Conservation (phyloP, 2,329 filamentous ascomycete genomes). For the Ophiostoma novo-ulmi region DNA sequence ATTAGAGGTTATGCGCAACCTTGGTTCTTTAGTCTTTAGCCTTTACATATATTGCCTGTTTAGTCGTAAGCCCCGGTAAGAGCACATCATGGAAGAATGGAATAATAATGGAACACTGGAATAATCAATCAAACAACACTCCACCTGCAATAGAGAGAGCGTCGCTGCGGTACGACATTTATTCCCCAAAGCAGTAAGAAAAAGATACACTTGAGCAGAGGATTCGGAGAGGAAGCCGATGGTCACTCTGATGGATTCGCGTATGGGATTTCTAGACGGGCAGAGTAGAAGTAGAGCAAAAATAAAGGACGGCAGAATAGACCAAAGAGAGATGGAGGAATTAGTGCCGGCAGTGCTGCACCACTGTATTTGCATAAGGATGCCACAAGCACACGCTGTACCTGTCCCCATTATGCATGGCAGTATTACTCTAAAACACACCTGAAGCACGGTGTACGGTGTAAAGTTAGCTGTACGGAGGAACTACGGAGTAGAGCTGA, state of each 20-base stretch:
- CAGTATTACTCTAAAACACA: too few species aligned
- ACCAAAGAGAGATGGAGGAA: background rate
- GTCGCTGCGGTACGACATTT: background rate
- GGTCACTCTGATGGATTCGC: background rate
- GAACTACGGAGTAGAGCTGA: too few species aligned
- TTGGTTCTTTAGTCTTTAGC: too few species aligned
- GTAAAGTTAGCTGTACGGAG: background rate
- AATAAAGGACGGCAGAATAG: background rate
- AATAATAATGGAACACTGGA: background rate
- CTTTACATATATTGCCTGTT: background rate
- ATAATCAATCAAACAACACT: background rate
- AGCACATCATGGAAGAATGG: background rate
- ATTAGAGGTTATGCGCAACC: background rate
- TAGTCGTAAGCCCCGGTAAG: background rate
- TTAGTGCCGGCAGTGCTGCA: background rate
- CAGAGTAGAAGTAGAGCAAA: background rate
- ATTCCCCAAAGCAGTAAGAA: constrained; percentile 9
- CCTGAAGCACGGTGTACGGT: too few species aligned
- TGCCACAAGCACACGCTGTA: too few species aligned
- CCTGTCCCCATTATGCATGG: too few species aligned
- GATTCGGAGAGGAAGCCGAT: background rate
- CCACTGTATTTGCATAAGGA: too few species aligned
- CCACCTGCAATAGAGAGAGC: background rate
- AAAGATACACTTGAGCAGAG: background rate
- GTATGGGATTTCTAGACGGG: background rate